Evolutionary conservation across 2,329 filamentous ascomycete species (phyloP), one percentile per base, ranked within the genome.

Genomic region (Calonectria ilicicola): DNA sequence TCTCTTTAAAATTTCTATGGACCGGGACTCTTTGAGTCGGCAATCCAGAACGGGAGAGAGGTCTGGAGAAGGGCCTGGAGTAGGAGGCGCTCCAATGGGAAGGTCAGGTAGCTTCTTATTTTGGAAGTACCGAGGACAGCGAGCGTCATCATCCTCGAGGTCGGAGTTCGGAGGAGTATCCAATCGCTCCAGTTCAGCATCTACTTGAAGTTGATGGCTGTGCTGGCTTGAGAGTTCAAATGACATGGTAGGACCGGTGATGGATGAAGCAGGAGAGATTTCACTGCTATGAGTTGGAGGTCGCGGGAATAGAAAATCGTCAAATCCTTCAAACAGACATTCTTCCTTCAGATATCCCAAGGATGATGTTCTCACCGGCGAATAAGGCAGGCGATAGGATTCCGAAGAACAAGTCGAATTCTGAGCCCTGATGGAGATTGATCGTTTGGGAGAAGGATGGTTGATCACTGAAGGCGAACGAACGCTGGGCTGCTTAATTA

Each of bases 261-360:
- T 72, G 19, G 77, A 74, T 15, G 81, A 78, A 5, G 65, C 66
- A 23, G 81, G 72, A 21, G 79, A 79, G 27, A 72, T 71, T 17
- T 81, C 78, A 21, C 77, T 77, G 44, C 77, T 79, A 40, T 76
- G 76, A 21, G 76, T 81, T 6, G 82, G 82, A 12, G 82, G 81
- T 26, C 78, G 81, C 38, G 84, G 84, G 70, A 85, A 86, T 53
- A 84, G 79, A 71, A 84, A 85, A 26, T 83, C 83, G 42, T 80
- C 76, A 23, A 86, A 80, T 14, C 79, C 80, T 4, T 80, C 77
- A 15, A 82, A 69, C 44, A 83, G 71, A 0, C 71, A 73, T 38
- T 79, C 75, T 38, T 74, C 70, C 40, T 74, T 75, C 46, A 71
- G 70, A 51, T 72, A 73, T 27, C 58, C 73, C 19, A 80, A 73